Base-by-base conservation (phyloP, 352 stramenopile species). In the Phytophthora pluvialis region DNA sequence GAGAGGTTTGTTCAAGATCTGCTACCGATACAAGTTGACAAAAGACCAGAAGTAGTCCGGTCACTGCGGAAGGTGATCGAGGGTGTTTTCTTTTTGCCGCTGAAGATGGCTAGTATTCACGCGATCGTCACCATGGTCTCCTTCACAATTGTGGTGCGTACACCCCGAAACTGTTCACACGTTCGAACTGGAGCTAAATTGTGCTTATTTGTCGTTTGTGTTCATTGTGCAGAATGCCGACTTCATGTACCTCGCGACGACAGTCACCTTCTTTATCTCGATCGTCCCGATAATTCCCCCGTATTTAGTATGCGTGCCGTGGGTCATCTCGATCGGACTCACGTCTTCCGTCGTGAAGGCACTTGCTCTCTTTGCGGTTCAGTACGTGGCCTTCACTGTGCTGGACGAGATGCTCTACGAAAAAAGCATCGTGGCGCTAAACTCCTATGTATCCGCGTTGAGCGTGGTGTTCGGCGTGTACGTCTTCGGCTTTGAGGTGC, bases 401-500 rank as follows among this genome's bases (percentile, higher is more conserved):
- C 70, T 96, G 42, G 88, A 96, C 56, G 86, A 94, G 60, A 93
- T 94, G 83, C 73, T 96, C 0, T 96, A 96, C 61, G 85, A 96
- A 73, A 94, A 94, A 64, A 94, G 81, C 52, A 91, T 96, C 18
- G 80, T 93, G 12, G 77, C 86, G 8, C 64, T 96, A 16, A 96
- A 96, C 56, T 85, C 88, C 47, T 96, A 96, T 46, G 86, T 96
- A 5, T 94, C 88, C 0, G 88, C 86, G 25, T 69, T 96, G 18
- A 96, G 88, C 64, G 86, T 93, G 5, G 88, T 94, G 4, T 94
- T 96, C 43, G 88, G 88, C 1, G 84, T 94, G 7, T 96, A 94
- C 40, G 88, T 94, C 4, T 96, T 96, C 60, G 88, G 88, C 13
- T 87, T 94, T 64, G 88, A 96, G 80, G 83, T 92, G 49, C 12